These are phyloP conservation scores for Coniochaeta sp. DNA, from an alignment of 2,329 filamentous ascomycete species.

Conservation along the genomic window DNA sequence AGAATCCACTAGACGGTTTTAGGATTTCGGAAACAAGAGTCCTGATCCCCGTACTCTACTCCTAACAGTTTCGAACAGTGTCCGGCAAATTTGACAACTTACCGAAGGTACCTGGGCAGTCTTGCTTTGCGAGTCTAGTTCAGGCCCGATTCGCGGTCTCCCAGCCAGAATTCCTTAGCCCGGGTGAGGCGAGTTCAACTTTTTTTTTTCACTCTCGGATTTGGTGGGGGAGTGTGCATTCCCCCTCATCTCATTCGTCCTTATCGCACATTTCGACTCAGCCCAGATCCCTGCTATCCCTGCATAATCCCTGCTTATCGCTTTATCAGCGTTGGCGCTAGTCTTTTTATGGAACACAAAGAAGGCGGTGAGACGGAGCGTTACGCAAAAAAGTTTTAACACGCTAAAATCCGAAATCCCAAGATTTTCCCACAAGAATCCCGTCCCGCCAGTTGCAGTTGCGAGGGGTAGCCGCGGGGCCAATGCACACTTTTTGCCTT, in stretches of 20 bases:
- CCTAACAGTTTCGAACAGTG: neutral
- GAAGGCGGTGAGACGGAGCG: conserved; percentile 20
- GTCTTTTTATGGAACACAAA: conserved; percentile 7
- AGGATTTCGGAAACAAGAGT: neutral
- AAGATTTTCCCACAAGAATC: neutral
- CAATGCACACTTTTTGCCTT: neutral
- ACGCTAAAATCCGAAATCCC: neutral
- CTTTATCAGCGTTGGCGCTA: conserved; percentile 16
- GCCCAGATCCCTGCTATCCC: conserved; percentile 9
- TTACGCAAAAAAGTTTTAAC: conserved; percentile 13
- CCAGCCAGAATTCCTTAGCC: neutral
- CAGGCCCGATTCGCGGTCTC: neutral
- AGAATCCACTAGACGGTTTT: neutral
- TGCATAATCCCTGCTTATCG: conserved; percentile 17
- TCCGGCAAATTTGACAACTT: conserved; percentile 1
- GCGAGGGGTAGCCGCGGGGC: neutral
- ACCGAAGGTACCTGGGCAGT: no score
- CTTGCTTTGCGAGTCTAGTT: neutral
- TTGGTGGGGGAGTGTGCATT: conserved; percentile 6
- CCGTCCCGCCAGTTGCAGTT: neutral
- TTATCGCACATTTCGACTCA: conserved; percentile 12
- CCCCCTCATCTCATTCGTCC: conserved; percentile 17
- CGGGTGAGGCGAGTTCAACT: neutral
- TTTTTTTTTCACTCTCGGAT: conserved; percentile 4
- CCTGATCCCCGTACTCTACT: neutral